Conservation (phyloP, 2,329 filamentous ascomycete species). For the Colletotrichum sp. region DNA sequence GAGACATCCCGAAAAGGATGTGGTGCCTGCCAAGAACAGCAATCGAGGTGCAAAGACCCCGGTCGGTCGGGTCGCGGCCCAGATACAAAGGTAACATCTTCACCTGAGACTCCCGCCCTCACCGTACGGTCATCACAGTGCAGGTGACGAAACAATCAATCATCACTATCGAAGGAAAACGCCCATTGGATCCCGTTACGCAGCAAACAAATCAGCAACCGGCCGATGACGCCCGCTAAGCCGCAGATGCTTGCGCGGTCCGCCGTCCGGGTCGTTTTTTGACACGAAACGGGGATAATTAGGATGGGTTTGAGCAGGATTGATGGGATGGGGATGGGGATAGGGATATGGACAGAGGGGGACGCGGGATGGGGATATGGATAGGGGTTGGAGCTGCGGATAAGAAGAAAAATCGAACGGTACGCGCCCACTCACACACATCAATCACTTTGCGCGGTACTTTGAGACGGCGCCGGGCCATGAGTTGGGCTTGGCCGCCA, state of each 20-base stretch:
- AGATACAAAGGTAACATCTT: not conserved
- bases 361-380: not conserved
- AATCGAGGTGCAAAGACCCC: not conserved
- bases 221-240: not conserved
- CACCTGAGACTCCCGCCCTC: conserved; percentile 3
- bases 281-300: not conserved
- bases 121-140: not conserved
- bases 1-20: not conserved
- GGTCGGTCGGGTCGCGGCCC: not conserved
- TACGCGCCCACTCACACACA: not conserved
- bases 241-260: conserved; percentile 3
- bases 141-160: not conserved
- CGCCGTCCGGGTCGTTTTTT: not conserved
- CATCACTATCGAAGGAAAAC: not conserved
- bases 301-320: not conserved
- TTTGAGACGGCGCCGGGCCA: not conserved
- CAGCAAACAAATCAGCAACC: not conserved
- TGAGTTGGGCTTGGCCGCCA: not conserved
- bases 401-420: not conserved
- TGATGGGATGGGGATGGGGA: not conserved
- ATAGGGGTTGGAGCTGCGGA: not conserved
- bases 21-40: not conserved
- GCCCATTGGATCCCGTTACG: not conserved
- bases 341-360: not conserved
- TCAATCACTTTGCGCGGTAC: not conserved